Evolutionary conservation across 164 flowering plant genomes (phyloP).

Genomic region (Brasenia schreberi): DNA sequence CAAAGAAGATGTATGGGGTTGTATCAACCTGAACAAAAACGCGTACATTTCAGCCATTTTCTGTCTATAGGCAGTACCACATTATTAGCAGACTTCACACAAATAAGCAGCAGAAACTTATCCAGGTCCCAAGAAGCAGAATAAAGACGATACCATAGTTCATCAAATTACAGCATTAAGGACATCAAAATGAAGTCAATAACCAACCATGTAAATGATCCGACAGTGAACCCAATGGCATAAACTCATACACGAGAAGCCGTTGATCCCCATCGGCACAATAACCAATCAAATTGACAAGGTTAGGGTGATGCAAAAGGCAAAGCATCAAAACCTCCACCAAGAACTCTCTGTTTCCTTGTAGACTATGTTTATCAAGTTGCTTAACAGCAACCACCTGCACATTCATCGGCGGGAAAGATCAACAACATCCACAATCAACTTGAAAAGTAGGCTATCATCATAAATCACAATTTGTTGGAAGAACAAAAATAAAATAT

Average conservation of each 20-base stretch:
- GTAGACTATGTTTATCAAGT: slow-evolving; percentile 83
- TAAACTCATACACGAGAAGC: slow-evolving; percentile 87
- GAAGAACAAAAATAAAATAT: too few species aligned
- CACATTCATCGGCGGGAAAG: slow-evolving; percentile 2
- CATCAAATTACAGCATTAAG: slow-evolving; percentile 1
- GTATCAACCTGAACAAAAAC: too few species aligned
- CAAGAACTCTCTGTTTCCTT: slow-evolving; percentile 83
- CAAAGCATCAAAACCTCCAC: slow-evolving; percentile 98
- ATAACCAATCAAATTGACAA: slow-evolving; percentile 85
- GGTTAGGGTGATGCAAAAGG: slow-evolving; percentile 75
- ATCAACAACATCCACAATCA: not conserved
- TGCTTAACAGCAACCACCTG: slow-evolving; percentile 93
- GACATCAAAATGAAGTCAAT: too few species aligned
- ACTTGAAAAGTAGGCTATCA: not conserved
- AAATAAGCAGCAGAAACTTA: not conserved
- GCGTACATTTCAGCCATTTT: not conserved
- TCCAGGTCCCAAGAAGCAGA: not conserved
- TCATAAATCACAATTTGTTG: not conserved
- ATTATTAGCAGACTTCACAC: not conserved
- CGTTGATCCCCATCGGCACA: slow-evolving; percentile 95
- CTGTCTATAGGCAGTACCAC: not conserved
- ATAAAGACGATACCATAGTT: not conserved
- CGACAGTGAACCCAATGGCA: slow-evolving; percentile 89
- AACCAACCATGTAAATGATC: slow-evolving; percentile 82
- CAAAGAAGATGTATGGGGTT: too few species aligned